Conservation (phyloP, 1,284 basidiomycete species). For the Dichomitus squalens region DNA sequence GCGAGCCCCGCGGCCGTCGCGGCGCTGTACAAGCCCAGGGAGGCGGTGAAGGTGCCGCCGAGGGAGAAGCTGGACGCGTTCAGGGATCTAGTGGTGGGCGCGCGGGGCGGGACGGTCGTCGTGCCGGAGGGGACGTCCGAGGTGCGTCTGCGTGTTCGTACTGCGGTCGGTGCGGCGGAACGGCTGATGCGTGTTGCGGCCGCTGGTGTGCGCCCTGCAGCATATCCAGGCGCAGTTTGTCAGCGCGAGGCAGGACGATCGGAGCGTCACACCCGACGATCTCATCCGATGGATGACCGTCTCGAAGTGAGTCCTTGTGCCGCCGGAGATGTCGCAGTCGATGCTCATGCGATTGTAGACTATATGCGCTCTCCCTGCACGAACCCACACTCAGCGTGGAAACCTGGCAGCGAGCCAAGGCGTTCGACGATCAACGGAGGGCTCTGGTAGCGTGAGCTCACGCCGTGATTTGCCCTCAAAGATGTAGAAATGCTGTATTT, state of each 20-base stretch:
- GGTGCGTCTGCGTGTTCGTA: slow-evolving; percentile 45
- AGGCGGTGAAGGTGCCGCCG: slow-evolving; percentile 46
- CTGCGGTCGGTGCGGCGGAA: background rate
- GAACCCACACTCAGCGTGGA: slow-evolving; percentile 39
- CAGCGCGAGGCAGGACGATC: slow-evolving; percentile 50
- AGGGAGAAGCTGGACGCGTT: slow-evolving; percentile 51
- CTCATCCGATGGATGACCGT: slow-evolving; percentile 65
- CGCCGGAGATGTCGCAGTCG: background rate
- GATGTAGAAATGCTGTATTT: background rate
- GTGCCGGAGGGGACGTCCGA: slow-evolving; percentile 56
- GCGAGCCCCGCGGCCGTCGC: slow-evolving; percentile 11
- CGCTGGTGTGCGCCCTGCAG: slow-evolving; percentile 36
- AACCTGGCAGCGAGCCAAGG: slow-evolving; percentile 42
- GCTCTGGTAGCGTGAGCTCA: slow-evolving; percentile 21
- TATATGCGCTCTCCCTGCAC: slow-evolving; percentile 40
- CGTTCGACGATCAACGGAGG: slow-evolving; percentile 37
- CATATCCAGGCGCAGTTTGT: slow-evolving; percentile 79
- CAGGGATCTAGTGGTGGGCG: slow-evolving; percentile 55
- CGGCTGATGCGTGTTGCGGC: too few relatives aligned
- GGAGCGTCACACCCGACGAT: slow-evolving; percentile 55
- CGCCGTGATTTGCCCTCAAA: background rate
- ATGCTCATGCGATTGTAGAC: slow-evolving; percentile 25
- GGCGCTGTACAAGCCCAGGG: slow-evolving; percentile 49
- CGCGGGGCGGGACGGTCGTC: slow-evolving; percentile 46
- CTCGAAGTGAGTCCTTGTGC: slow-evolving; percentile 53